Evolutionary conservation across 495 filamentous ascomycete genomes (phyloP), one percentile per base, ranked within the genome.

Genomic region (Apodospora peruviana): DNA sequence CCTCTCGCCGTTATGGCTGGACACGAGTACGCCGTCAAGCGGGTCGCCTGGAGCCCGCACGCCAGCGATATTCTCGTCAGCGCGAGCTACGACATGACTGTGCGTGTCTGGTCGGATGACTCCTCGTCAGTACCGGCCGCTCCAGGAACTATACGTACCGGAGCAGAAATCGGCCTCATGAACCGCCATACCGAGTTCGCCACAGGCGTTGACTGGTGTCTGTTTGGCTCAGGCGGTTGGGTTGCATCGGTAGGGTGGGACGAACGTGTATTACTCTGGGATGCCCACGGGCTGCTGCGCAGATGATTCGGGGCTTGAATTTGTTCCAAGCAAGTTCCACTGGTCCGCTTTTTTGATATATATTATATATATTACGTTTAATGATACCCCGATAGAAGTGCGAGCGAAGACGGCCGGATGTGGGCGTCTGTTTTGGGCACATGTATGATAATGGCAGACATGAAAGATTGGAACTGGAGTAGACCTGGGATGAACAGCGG

Each of bases 21-120:
- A 2, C 93, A 98, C 67, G 85, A 91, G 47, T 96, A 95, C 64
- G 93, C 94, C 5, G 81, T 98, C 12, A 76, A 88, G 36, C 83
- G 83, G 46, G 45, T 98, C 1, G 79, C 86, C 4, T 98, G 94
- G 93, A 90, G 85, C 54, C 93, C 93, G 20, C 93, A 97, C 73
- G 78, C 91, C 34, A 77, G 80, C 46, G 88, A 95, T 65, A 79
- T 95, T 14, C 64, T 98, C 41, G 72, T 94, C 21, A 90, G 82
- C 52, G 91, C 86, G 2, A 91, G 89, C 63, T 98, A 98, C 64
- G 93, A 98, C 68, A 98, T 98, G 93, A 95, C 87, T 10, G 90
- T 89, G 54, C 79, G 94, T 35, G 79, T 95, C 35, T 98, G 93
- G 93, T 86, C 75, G 20, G 93, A 97, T 64, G 82, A 86, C 2